phyloP scores from a whole-genome alignment of 2,329 filamentous ascomycete genomes.

The Xylariaceae sp. region DNA sequence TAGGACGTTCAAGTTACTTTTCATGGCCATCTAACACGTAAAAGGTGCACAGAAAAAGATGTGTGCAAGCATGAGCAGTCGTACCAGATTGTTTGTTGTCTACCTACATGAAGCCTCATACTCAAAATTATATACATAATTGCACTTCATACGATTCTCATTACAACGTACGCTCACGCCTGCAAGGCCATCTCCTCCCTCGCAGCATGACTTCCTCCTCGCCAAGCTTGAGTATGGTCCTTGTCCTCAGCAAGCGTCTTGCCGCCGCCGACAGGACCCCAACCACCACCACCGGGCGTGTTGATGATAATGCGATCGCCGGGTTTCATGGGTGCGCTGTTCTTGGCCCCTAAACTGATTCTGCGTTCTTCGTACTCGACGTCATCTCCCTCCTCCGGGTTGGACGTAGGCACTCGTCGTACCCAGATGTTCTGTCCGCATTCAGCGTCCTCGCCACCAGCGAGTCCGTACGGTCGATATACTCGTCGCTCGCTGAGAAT shows the following conservation, averaged over 20 bases:
- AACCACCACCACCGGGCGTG: constrained; percentile 76
- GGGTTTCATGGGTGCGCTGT: constrained; percentile 68
- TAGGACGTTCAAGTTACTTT: no score
- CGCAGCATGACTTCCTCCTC: constrained; percentile 51
- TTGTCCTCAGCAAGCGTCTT: constrained; percentile 44
- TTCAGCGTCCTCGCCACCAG: constrained; percentile 72
- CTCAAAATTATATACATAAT: neutral
- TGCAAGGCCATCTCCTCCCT: constrained; percentile 57
- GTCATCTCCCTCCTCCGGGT: constrained; percentile 40
- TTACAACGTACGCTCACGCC: constrained; percentile 27
- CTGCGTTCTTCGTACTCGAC: constrained; percentile 52
- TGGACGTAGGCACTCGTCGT: constrained; percentile 58
- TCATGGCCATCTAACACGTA: no score
- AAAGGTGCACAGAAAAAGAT: no score
- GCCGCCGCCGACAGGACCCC: constrained; percentile 58
- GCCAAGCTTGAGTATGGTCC: constrained; percentile 54
- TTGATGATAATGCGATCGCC: constrained; percentile 73
- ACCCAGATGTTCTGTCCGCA: constrained; percentile 88
- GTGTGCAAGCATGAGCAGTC: no score
- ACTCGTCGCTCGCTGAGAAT: constrained; percentile 70
- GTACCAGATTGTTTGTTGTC: no score
- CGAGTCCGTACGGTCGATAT: constrained; percentile 72
- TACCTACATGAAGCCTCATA: neutral
- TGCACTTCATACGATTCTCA: neutral
- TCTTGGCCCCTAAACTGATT: constrained; percentile 74